Evolutionary conservation across 768 basidiomycete genomes (phyloP), one percentile per base, ranked within the genome.

Genomic region (Naganishia randhawae): DNA sequence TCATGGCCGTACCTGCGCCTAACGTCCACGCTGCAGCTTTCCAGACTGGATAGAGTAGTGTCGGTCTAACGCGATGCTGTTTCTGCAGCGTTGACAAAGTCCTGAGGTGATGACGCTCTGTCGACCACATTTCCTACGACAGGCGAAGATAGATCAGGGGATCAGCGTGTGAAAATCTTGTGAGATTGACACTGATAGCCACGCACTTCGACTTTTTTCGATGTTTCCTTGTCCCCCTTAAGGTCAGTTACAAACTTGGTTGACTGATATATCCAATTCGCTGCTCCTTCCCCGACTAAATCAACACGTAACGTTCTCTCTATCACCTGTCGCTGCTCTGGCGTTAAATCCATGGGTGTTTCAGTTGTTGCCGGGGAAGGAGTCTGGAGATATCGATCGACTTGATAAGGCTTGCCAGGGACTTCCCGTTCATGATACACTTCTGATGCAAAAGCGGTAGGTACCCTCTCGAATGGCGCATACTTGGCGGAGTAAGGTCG

Each of bases 211-310:
- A 96, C 88, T 61, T 96, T 69, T 78, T 57, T 86, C 81, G 29
- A 85, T 85, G 53, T 85, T 80, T 50, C 78, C 39, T 68, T 71
- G 70, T 79, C 78, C 5, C 77, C 75, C 48, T 72, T 72, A 11
- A 79, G 32, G 0, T 69, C 71, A 19, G 94, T 83, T 33, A 93
- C 84, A 64, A 85, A 86, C 74, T 88, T 82, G 77, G 97, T 95
- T 5, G 95, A 94, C 73, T 84, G 83, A 81, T 97, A 98, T 63
- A 98, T 98, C 83, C 88, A 94, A 81, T 96, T 97, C 22, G 94
- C 94, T 0, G 93, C 94, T 45, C 95, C 83, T 80, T 98, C 94
- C 10, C 94, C 94, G 1, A 93, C 94, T 73, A 96, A 93, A 81
- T 98, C 94, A 25, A 98, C 90, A 14, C 94, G 85, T 54, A 98